Evolutionary conservation across 2,329 filamentous ascomycete genomes (phyloP), one percentile per base, ranked within the genome.

Genomic region (Aaosphaeria pasadenensis): DNA sequence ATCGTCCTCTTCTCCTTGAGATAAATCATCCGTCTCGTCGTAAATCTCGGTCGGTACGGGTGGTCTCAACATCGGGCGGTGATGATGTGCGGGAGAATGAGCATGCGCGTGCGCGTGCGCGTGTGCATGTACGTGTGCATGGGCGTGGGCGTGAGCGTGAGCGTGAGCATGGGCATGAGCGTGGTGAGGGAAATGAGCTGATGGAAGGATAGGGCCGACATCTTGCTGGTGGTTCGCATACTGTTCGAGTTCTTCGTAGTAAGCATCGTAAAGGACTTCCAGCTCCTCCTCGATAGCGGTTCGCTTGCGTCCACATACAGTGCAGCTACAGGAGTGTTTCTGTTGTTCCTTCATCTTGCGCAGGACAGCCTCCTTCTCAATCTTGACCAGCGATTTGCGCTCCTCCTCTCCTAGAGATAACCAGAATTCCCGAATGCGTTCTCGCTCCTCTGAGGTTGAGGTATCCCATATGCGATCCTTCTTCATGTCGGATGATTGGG

Each of bases 321-420:
- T 95, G 72, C 94, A 99, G 70, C 91, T 96, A 77, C 94, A 99
- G 2, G 92, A 97, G 70, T 97, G 91, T 73, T 97, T 97, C 71
- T 99, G 94, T 72, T 99, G 94, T 72, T 99, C 94, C 78, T 99
- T 99, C 94, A 99, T 99, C 78, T 99, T 99, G 66, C 89, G 91
- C 48, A 99, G 76, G 0, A 99, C 94, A 6, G 94, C 92, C 72
- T 99, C 92, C 74, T 99, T 99, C 73, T 99, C 94, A 30, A 99
- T 92, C 73, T 96, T 96, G 65, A 99, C 91, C 42, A 99, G 77
- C 11, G 89, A 94, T 69, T 95, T 94, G 60, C 94, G 88, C 69
- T 97, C 91, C 35, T 95, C 89, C 70, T 99, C 94, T 57, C 89
- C 90, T 39, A 99, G 74, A 11, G 91, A 91, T 45, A 99, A 81